A percentile compares a stretch with the other conserved stretches of the same genome.
Evolutionary conservation across 163 green algal species (phyloP).

Genomic region (Scenedesmus sp.): DNA sequence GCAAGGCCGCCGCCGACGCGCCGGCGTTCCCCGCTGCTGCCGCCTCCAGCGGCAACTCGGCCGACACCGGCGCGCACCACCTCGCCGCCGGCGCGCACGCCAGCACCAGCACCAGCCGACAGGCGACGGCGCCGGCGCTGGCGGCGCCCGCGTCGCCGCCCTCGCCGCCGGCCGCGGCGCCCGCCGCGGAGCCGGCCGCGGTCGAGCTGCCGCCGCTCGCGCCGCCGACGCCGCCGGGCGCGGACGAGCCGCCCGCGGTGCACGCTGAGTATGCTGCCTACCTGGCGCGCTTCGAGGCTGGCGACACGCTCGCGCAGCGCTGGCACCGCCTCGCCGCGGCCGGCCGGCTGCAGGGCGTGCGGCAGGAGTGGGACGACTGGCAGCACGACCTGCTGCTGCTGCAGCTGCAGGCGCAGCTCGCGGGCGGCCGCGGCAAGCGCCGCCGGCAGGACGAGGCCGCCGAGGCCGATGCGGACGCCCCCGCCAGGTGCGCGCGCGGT

Average conservation of each 20-base stretch:
- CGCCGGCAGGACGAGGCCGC: neutral
- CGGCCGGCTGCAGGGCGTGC: conserved; percentile 6
- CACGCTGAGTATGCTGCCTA: conserved; percentile 8
- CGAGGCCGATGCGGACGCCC: neutral
- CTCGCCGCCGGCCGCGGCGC: too few relatives aligned
- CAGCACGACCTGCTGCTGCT: conserved; percentile 9
- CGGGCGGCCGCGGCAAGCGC: neutral
- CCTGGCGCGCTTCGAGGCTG: neutral
- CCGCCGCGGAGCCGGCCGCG: too few relatives aligned
- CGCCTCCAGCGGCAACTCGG: too few relatives aligned
- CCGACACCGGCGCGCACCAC: too few relatives aligned
- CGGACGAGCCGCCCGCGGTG: neutral
- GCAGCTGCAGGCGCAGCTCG: conserved; percentile 24
- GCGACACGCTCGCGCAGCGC: conserved; percentile 6
- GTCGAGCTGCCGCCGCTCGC: conserved; percentile 8
- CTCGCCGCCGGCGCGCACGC: too few relatives aligned
- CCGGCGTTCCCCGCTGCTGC: too few relatives aligned
- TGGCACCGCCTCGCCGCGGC: conserved; percentile 7
- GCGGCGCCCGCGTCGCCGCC: too few relatives aligned
- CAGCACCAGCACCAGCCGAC: too few relatives aligned
- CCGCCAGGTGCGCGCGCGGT: conserved; percentile 1
- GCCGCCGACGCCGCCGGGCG: neutral
- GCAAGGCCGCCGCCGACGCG: too few relatives aligned
- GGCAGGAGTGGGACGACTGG: conserved; percentile 3
- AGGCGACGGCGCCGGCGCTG: too few relatives aligned